Percentiles rank a stretch among this genome's conserved stretches.
Conservation (phyloP, 1,139 yeast species). For the Ashbya aceris region DNA sequence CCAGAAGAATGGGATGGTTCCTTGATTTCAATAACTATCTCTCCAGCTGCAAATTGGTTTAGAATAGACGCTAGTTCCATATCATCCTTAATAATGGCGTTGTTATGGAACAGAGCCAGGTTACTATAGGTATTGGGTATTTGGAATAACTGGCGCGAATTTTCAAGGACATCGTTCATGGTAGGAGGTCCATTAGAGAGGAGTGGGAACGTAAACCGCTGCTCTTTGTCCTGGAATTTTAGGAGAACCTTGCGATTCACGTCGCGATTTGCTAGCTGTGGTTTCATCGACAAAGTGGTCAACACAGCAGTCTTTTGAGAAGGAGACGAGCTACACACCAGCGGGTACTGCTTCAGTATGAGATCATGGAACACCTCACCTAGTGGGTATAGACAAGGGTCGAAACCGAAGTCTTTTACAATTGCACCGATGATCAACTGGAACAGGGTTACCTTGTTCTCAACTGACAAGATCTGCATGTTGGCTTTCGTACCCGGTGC, state of each 20-base stretch:
- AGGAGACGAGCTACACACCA: constrained; percentile 33
- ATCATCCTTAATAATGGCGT: constrained; percentile 20
- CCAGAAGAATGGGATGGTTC: constrained; percentile 10
- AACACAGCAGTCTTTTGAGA: constrained; percentile 16
- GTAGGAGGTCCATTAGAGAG: constrained; percentile 30
- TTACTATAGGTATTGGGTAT: constrained; percentile 14
- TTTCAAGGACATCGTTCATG: constrained; percentile 24
- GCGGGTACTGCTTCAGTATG: constrained; percentile 57
- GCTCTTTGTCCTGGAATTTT: constrained; percentile 24
- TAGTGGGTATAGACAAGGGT: constrained; percentile 48
- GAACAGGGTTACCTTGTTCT: constrained; percentile 29
- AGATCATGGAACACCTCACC: constrained; percentile 59
- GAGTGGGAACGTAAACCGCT: constrained; percentile 26
- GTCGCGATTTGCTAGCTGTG: constrained; percentile 27
- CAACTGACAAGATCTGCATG: constrained; percentile 13
- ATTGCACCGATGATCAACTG: constrained; percentile 60
- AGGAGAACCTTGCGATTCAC: constrained; percentile 24
- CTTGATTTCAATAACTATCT: constrained; percentile 20
- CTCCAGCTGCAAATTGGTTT: constrained; percentile 20
- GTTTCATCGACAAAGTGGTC: constrained; percentile 27
- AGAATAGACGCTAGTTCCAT: constrained; percentile 22
- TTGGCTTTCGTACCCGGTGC: constrained; percentile 20
- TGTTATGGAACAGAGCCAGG: constrained; percentile 19
- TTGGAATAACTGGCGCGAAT: constrained; percentile 23
- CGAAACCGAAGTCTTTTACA: constrained; percentile 73